Base-by-base conservation (phyloP, 805 yeast species). In the Metschnikowia peoriensis region DNA sequence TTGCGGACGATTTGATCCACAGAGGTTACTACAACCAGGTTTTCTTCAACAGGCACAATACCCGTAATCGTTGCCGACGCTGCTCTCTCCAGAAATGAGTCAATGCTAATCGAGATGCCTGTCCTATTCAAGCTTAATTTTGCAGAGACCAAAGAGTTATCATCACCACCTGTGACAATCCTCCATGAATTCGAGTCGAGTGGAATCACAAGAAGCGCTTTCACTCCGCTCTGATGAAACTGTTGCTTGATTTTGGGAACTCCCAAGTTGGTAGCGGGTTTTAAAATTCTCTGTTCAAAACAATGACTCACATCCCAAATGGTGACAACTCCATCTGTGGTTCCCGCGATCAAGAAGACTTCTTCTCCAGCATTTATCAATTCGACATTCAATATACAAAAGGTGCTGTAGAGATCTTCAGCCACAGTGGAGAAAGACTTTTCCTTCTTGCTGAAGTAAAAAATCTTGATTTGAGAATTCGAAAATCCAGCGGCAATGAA, bases 1-100 rank as follows among this genome's bases (percentile, higher is more conserved):
- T 78, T 47, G 49, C 86, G 76, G 0, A 89, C 72, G 5, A 83
- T 75, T 66, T 94, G 99, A 61, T 94, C 99, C 4, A 90, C 96
- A 0, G 97, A 86, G 0, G 88, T 81, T 0, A 87, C 86, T 9
- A 83, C 64, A 3, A 61, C 57, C n/a, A 40, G 54, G 4, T 61
- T 57, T 10, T 68, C 63, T 1, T 49, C 47, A 5, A 77, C 55
- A 3, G 65, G 38, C 0, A 75, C 67, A 1, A 90, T 71, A 0
- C 88, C 81, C 0, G 97, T 90, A 38, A 93, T 83, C 0, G 97
- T 88, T 0, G 97, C 86, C 0, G 97, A 82, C 2, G 96, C 97
- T 0, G 96, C 97, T 28, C 70, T 66, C 9, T 71, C 72, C 5
- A 71, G 67, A 55, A 78, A 76, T 0, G 73, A 61, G 0, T 61